phyloP scores from a whole-genome alignment of 2,329 filamentous ascomycete genomes.

The Davidsoniella eucalypti region DNA sequence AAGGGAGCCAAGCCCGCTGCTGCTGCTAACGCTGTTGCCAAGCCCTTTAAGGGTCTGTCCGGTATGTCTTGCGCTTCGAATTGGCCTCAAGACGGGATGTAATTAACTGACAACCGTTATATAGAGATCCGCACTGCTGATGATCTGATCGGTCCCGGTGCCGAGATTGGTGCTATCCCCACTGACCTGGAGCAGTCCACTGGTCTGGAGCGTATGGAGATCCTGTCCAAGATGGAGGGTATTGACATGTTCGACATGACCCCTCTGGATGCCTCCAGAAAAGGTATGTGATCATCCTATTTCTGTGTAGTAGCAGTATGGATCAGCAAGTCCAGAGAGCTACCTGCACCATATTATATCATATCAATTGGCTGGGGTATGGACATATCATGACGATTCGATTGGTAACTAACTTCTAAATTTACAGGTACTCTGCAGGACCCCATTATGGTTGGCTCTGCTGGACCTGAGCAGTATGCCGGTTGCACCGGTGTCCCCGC shows the following conservation, averaged over 20 bases:
- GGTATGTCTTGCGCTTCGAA: slow-evolving; percentile 24
- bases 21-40: slow-evolving; percentile 23
- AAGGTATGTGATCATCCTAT: slow-evolving; percentile 37
- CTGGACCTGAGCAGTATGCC: slow-evolving; percentile 88
- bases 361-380: neutral
- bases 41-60: slow-evolving; percentile 28
- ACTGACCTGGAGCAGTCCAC: slow-evolving; percentile 93
- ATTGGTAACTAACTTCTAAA: neutral
- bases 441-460: slow-evolving; percentile 80
- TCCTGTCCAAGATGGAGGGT: slow-evolving; percentile 98
- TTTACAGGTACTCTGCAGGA: slow-evolving; percentile 63
- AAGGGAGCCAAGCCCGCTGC: slow-evolving; percentile 14
- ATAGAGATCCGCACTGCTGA: slow-evolving; percentile 65
- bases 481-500: slow-evolving; percentile 90
- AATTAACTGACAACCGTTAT: slow-evolving; percentile 7
- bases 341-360: neutral
- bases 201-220: slow-evolving; percentile 95
- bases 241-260: slow-evolving; percentile 97
- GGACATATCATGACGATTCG: neutral
- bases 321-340: neutral
- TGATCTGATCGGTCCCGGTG: slow-evolving; percentile 80
- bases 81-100: neutral
- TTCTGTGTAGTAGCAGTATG: no score
- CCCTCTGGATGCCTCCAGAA: slow-evolving; percentile 79
- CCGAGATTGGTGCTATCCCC: slow-evolving; percentile 64